phyloP scores from a whole-genome alignment of 192 early-diverging fungal species.

The Coemansia sp. region DNA sequence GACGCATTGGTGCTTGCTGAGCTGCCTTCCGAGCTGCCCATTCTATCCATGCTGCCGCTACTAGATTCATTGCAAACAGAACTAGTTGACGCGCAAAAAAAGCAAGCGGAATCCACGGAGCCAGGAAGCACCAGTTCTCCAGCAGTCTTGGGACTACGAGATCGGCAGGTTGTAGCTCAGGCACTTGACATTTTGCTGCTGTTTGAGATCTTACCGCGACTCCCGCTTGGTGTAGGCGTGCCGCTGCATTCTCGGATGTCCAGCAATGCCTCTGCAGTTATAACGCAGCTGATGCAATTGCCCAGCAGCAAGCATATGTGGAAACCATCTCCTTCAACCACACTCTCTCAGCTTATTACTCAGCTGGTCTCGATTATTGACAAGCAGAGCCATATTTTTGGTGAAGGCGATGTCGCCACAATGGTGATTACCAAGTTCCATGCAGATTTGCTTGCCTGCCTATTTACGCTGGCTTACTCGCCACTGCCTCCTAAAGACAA shows the following conservation, averaged over 20 bases:
- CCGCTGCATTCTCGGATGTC: conserved; percentile 22
- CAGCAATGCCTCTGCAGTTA: conserved; percentile 38
- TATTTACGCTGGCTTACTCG: conserved; percentile 68
- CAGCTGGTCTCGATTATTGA: conserved; percentile 19
- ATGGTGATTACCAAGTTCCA: conserved; percentile 58
- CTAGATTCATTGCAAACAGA: conserved; percentile 28
- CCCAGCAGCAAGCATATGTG: conserved; percentile 6
- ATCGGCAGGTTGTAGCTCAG: conserved; percentile 34
- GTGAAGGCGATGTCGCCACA: conserved; percentile 58
- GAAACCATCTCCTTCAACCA: neutral
- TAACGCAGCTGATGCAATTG: conserved; percentile 4
- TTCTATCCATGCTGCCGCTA: conserved; percentile 1
- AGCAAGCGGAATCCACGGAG: too few relatives aligned
- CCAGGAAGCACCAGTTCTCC: neutral
- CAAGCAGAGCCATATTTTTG: conserved; percentile 30
- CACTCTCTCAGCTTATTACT: conserved; percentile 3
- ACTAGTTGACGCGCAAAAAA: neutral
- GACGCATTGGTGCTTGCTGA: conserved; percentile 17
- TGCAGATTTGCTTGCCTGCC: conserved; percentile 63
- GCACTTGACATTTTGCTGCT: conserved; percentile 34
- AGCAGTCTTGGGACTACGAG: conserved; percentile 28
- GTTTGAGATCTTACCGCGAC: conserved; percentile 60
- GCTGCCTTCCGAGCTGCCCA: conserved; percentile 10
- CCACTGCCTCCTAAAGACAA: conserved; percentile 42
- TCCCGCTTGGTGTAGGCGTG: conserved; percentile 67